phyloP scores from a whole-genome alignment of 495 filamentous ascomycete genomes.

The Letharia lupina region DNA sequence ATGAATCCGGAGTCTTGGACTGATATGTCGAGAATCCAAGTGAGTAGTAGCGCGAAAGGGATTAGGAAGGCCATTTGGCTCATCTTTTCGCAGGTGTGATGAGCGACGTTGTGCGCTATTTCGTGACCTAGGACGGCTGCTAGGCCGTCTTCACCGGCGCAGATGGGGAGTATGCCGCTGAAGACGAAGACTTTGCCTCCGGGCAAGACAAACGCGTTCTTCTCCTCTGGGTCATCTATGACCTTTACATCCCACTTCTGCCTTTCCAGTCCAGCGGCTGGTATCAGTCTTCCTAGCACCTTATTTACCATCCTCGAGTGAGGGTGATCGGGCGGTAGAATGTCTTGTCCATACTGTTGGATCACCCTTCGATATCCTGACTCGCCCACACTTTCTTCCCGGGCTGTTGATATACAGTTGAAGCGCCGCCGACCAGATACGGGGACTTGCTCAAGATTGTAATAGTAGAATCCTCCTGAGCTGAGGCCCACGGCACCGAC shows the following conservation, averaged over 20 bases:
- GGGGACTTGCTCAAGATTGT: constrained; percentile 71
- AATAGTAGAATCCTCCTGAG: constrained; percentile 52
- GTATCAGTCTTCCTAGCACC: constrained; percentile 66
- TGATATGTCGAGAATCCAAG: constrained; percentile 44
- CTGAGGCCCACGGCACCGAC: constrained; percentile 26
- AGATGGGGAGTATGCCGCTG: constrained; percentile 69
- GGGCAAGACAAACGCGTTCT: constrained; percentile 86
- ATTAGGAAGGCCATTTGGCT: constrained; percentile 51
- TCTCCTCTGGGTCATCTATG: constrained; percentile 54
- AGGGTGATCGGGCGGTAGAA: constrained; percentile 48
- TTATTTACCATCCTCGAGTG: constrained; percentile 48
- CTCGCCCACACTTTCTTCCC: constrained; percentile 46
- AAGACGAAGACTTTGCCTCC: constrained; percentile 94
- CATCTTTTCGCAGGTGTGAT: constrained; percentile 70
- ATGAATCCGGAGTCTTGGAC: constrained; percentile 34
- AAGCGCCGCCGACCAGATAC: constrained; percentile 72
- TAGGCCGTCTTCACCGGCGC: constrained; percentile 61
- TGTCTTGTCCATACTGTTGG: constrained; percentile 35
- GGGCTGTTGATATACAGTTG: constrained; percentile 57
- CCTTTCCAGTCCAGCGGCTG: constrained; percentile 52
- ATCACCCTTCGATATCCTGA: constrained; percentile 46
- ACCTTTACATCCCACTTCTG: constrained; percentile 78
- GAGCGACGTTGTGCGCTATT: constrained; percentile 85
- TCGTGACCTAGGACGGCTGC: constrained; percentile 86
- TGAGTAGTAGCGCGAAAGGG: constrained; percentile 43